phyloP scores from a whole-genome alignment of 1,284 basidiomycete genomes.

The Ganoderma meredithae region DNA sequence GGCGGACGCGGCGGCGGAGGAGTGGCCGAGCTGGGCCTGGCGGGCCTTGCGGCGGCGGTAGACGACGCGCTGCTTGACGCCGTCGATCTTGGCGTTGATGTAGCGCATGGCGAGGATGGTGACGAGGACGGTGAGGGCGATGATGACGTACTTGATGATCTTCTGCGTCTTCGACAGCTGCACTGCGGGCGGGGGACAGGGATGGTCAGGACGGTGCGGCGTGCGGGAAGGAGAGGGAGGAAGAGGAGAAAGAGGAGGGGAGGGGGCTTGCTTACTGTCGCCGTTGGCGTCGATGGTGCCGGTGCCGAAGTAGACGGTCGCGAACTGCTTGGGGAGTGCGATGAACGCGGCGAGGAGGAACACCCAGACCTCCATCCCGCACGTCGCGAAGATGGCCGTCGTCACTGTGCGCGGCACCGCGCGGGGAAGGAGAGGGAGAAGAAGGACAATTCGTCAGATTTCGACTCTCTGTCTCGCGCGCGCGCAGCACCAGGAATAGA shows the following conservation, averaged over 20 bases:
- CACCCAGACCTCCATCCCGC: conserved; percentile 76
- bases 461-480: not conserved
- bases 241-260: not conserved
- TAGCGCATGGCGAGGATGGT: conserved; percentile 87
- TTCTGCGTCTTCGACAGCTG: conserved; percentile 45
- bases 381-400: conserved; percentile 82
- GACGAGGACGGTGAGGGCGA: conserved; percentile 70
- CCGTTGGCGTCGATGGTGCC: conserved; percentile 18
- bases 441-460: not conserved
- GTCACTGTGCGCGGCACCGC: conserved; percentile 53
- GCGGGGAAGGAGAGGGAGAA: too few relatives aligned
- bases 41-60: conserved; percentile 60
- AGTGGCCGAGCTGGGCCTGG: conserved; percentile 10
- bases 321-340: conserved; percentile 81
- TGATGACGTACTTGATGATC: conserved; percentile 68
- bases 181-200: not conserved
- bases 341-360: conserved; percentile 77
- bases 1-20: not conserved
- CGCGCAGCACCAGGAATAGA: not conserved
- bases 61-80: conserved; percentile 76
- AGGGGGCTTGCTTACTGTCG: conserved; percentile 39
- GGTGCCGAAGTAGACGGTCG: conserved; percentile 74
- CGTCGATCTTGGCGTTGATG: conserved; percentile 77
- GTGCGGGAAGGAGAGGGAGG: not conserved
- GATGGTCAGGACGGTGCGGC: too few relatives aligned